These are phyloP conservation scores for Yarrowia keelungensis DNA, from an alignment of 805 yeast species.

Conservation along the genomic window DNA sequence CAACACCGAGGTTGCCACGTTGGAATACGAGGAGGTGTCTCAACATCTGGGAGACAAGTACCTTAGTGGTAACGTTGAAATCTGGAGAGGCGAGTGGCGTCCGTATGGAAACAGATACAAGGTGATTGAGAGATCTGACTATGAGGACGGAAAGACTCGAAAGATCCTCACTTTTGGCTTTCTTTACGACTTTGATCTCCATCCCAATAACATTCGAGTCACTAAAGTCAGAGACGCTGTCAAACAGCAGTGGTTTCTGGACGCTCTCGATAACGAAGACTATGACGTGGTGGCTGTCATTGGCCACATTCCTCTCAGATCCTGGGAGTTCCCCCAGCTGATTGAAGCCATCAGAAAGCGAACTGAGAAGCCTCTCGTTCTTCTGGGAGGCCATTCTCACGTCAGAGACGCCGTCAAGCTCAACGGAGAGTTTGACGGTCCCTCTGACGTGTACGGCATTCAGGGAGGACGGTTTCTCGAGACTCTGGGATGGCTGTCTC, in stretches of 20 bases:
- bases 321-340: conserved; percentile 64
- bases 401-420: conserved; percentile 79
- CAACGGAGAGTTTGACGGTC: conserved; percentile 69
- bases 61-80: conserved; percentile 56
- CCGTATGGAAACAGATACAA: conserved; percentile 70
- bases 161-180: conserved; percentile 77
- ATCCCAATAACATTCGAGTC: conserved; percentile 67
- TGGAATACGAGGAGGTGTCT: conserved; percentile 69
- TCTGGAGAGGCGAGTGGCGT: conserved; percentile 54
- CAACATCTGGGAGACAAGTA: conserved; percentile 65
- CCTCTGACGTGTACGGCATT: conserved; percentile 64
- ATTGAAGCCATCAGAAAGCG: conserved; percentile 60
- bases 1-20: conserved; percentile 63
- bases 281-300: conserved; percentile 73
- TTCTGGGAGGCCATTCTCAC: conserved; percentile 95
- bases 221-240: conserved; percentile 64
- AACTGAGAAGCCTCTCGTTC: conserved; percentile 74
- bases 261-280: conserved; percentile 52
- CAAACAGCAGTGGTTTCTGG: conserved; percentile 68
- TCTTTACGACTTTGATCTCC: conserved; percentile 73
- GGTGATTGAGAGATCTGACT: conserved; percentile 12
- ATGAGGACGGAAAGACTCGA: conserved; percentile 41
- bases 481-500: conserved; percentile 86
- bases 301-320: conserved; percentile 74
- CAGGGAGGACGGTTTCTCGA: conserved; percentile 95